phyloP scores from a whole-genome alignment of 768 basidiomycete species.

The Gloeopeniophorella convolvens region DNA sequence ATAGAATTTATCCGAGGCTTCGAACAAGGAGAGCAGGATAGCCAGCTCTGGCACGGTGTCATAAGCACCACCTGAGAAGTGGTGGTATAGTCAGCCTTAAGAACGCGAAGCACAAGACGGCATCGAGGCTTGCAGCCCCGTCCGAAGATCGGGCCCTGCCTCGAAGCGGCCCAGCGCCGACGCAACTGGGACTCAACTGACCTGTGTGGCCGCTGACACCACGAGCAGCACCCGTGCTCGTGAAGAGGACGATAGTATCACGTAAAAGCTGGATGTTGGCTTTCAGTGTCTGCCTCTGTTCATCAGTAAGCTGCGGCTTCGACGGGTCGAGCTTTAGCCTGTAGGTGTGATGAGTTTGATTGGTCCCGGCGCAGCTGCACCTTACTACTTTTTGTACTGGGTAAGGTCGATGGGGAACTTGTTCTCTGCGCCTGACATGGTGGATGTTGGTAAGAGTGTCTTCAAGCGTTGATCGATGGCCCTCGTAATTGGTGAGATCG shows the following conservation, averaged over 20 bases:
- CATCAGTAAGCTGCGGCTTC: slow-evolving; percentile 52
- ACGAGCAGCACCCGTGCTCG: slow-evolving; percentile 77
- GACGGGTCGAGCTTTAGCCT: slow-evolving; percentile 71
- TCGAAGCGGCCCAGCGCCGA: too few species aligned
- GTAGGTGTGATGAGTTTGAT: not conserved
- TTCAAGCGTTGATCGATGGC: too few species aligned
- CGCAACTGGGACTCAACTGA: slow-evolving; percentile 27
- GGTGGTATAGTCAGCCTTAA: not conserved
- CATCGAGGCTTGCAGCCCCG: too few species aligned
- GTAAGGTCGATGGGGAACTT: slow-evolving; percentile 20
- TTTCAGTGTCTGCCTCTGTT: slow-evolving; percentile 52
- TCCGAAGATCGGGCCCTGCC: too few species aligned
- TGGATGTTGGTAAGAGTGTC: too few species aligned
- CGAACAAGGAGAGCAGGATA: slow-evolving; percentile 69
- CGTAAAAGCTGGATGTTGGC: slow-evolving; percentile 76
- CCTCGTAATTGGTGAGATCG: too few species aligned
- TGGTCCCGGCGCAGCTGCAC: not conserved
- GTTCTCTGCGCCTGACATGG: slow-evolving; percentile 12
- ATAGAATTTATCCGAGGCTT: slow-evolving; percentile 53
- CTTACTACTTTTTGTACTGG: slow-evolving; percentile 16
- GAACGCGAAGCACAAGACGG: too few species aligned
- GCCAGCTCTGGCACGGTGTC: slow-evolving; percentile 81
- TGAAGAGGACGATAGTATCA: slow-evolving; percentile 82
- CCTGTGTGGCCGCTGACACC: slow-evolving; percentile 87
- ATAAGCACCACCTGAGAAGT: slow-evolving; percentile 35